These are phyloP conservation scores for Pestalotiopsis sp. DNA, from an alignment of 2,329 filamentous ascomycete species.

Conservation along the genomic window DNA sequence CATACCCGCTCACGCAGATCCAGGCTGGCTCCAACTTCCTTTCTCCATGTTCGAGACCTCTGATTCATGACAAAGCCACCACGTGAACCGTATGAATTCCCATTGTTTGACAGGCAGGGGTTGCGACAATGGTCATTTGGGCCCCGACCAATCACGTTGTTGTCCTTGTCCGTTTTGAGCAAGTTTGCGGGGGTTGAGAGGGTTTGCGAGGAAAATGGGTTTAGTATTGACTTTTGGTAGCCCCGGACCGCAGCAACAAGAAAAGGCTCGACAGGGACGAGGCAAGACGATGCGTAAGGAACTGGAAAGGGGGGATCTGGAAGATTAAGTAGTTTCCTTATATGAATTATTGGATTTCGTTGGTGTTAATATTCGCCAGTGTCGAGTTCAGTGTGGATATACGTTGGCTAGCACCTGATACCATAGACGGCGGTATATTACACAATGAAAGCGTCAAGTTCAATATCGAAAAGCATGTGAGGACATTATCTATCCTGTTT, in stretches of 20 bases:
- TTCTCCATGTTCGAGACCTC: not conserved
- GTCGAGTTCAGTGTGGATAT: too few relatives aligned
- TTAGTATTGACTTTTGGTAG: not conserved
- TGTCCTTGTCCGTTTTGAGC: conserved; percentile 4
- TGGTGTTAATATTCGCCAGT: too few relatives aligned
- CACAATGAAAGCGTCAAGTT: too few relatives aligned
- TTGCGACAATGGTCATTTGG: too few relatives aligned
- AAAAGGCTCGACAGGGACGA: not conserved
- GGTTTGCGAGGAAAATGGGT: not conserved
- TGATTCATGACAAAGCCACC: not conserved
- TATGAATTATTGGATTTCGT: too few relatives aligned
- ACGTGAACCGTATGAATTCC: not conserved
- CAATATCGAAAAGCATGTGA: too few relatives aligned
- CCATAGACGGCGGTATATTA: too few relatives aligned
- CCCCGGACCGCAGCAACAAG: not conserved
- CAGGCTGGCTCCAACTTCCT: not conserved
- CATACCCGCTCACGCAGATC: not conserved
- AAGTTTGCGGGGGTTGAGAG: conserved; percentile 8
- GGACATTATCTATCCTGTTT: not conserved
- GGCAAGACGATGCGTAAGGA: too few relatives aligned
- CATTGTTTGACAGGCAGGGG: not conserved
- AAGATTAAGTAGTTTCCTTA: too few relatives aligned
- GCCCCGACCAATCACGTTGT: not conserved
- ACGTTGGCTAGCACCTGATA: too few relatives aligned
- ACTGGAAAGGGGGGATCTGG: too few relatives aligned